Percentiles rank a stretch among this genome's conserved stretches.
Evolutionary conservation across 148 eudicot species (phyloP).

Genomic region (Heliamphora exappendiculata): DNA sequence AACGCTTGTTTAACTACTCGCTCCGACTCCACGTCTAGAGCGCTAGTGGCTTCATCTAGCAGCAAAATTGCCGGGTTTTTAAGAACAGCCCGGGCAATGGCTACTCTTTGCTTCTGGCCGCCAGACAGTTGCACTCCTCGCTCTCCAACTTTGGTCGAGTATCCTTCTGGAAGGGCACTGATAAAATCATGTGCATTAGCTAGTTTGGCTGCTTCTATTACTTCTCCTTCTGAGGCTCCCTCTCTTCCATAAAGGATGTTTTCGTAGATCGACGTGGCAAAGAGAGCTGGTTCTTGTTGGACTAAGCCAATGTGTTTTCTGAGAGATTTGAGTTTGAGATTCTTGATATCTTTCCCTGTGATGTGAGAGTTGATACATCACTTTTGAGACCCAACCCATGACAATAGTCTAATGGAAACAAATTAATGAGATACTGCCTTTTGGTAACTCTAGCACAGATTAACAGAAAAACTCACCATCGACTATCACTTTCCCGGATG

Average conservation of each 20-base stretch:
- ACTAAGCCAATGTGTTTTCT: conserved; percentile 87
- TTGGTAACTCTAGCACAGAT: not conserved
- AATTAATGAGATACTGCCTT: not conserved
- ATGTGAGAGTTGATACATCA: not conserved
- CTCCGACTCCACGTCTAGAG: conserved; percentile 79
- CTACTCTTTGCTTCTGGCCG: conserved; percentile 94
- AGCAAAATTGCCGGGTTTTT: conserved; percentile 77
- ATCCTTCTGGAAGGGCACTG: conserved; percentile 87
- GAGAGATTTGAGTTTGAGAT: conserved; percentile 69
- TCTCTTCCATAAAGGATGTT: conserved; percentile 95
- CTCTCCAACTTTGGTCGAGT: conserved; percentile 88
- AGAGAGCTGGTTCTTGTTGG: conserved; percentile 95
- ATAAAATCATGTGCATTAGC: conserved; percentile 88
- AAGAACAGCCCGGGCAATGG: conserved; percentile 84
- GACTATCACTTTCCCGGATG: conserved; percentile 65
- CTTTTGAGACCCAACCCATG: not conserved
- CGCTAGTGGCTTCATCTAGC: conserved; percentile 91
- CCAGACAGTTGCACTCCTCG: conserved; percentile 91
- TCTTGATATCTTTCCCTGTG: conserved; percentile 78
- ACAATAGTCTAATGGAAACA: not conserved
- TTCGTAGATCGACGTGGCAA: conserved; percentile 82
- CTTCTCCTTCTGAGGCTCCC: conserved; percentile 74
- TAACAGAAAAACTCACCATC: conserved; percentile 49
- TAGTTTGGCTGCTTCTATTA: conserved; percentile 79
- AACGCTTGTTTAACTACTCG: conserved; percentile 81